Base-by-base conservation (phyloP, 768 basidiomycete species). In the Podaxis sp. region DNA sequence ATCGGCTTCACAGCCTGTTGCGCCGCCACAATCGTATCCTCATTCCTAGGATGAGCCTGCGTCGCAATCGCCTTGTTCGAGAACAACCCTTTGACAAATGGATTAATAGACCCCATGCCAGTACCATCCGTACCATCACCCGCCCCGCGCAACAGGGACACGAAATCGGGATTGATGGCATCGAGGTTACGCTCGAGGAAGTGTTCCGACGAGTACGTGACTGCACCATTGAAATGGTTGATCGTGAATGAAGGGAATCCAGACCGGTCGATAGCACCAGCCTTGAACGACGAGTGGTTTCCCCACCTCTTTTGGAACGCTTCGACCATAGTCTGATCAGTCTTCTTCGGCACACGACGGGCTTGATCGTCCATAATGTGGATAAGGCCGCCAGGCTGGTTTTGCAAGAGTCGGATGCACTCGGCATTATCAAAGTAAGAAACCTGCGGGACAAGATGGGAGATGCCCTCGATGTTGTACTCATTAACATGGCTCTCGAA, bases 321-420 rank as follows among this genome's bases (percentile, higher is more conserved):
- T 67, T 97, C 94, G 7, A 95, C 85, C 93, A 98, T 97, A 0
- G 90, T 92, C 57, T 89, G 83, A 67, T 96, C 93, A 2, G 89
- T 95, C 84, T 95, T 95, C 76, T 94, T 95, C 61, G 86, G 88
- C 59, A 84, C 82, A 40, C 91, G 81, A 11, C 90, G 82, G 1
- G 95, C 91, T 72, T 97, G 95, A 69, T 98, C 96, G 69, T 98
- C 95, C 90, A 98, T 93, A 72, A 98, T 98, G 68, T 96, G 93
- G 56, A 98, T 87, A 35, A 99, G 78, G 1, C 97, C 97, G 9
- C 95, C 95, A 1, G 92, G 94, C 57, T 79, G 79, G 69, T 93
- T 89, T 69, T 94, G 89, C 44, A 98, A 75, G 32, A 99, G 78
- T 6, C 93, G 85, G 32, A 98, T 73, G 65, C 92, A 94, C 70